Evolutionary conservation across 129 eudicot genomes (phyloP).

Genomic region (Rutidosis leptorrhynchoides): DNA sequence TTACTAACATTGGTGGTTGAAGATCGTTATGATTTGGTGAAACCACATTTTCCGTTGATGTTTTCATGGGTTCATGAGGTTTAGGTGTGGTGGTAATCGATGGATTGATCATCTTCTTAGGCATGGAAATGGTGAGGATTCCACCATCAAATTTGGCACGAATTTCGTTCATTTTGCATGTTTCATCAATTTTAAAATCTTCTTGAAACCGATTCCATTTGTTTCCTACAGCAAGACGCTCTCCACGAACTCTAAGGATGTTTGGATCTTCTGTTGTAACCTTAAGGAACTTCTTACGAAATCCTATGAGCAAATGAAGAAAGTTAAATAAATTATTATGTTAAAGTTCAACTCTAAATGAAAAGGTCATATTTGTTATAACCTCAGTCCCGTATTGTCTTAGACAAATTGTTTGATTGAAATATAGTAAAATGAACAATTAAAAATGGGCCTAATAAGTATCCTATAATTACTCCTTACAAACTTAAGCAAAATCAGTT

Average conservation of each 20-base stretch:
- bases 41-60: background rate
- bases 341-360: background rate
- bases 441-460: no score
- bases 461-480: no score
- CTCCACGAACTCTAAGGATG: constrained; percentile 51
- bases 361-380: no score
- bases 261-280: constrained; percentile 51
- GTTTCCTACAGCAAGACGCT: constrained; percentile 46
- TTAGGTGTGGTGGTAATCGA: constrained; percentile 10
- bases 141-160: constrained; percentile 63
- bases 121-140: constrained; percentile 47
- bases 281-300: constrained; percentile 41
- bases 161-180: constrained; percentile 30
- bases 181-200: constrained; percentile 42
- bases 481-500: background rate
- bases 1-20: background rate
- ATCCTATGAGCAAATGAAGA: constrained; percentile 37
- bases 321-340: background rate
- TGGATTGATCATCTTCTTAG: constrained; percentile 22
- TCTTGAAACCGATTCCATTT: constrained; percentile 66
- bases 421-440: no score
- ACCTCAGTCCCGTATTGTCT: no score
- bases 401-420: no score
- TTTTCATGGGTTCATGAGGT: constrained; percentile 15
- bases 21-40: constrained; percentile 1